Base-by-base conservation (phyloP, 306 rosid genomes). In the Delonix regia region DNA sequence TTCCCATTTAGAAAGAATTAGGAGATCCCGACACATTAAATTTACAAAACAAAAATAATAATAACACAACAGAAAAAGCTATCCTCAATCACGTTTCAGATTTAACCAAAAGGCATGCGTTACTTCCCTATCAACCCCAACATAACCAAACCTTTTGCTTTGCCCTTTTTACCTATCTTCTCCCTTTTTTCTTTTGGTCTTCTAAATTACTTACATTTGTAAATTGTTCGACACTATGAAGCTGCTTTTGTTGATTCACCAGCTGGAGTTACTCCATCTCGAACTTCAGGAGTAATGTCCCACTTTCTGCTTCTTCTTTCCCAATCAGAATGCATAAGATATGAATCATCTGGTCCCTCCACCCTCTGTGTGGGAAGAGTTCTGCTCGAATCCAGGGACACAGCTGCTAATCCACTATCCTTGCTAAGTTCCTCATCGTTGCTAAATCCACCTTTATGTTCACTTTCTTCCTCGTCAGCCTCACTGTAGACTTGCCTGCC, bases 231-330 rank as follows among this genome's bases (percentile, higher is more conserved):
- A 56, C 45, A 74, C 53, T 62, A 56, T 49, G 69, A 78, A 34
- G 9, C 42, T 27, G 69, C 16, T 47, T 66, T 22, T 19, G 34
- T 81, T 6, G 83, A 81, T 73, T 85, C 85, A 56, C 84, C 84
- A 67, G 72, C 74, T 72, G 75, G 81, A 15, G 81, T 61, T 70
- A 78, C 83, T 64, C 68, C 14, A 48, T 81, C 80, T 25, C 73
- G 76, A 65, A 79, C 84, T 68, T 86, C 88, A 8, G 88, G 81
- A 44, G 77, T 42, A 30, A 76, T 76, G 45, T 84, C 82, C 79
- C 77, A 82, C 77, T 73, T 85, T 74, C 64, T 59, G 60, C 80
- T 87, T 28, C 77, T 80, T 80, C 86, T 83, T 59, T 81, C 88
- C 87, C 84, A 68, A 4, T 81, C 73, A 38, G 84, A 76, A 6